Evolutionary conservation across 306 rosid species (phyloP), one percentile per base, ranked within the genome.

Genomic region (Prunus mume): DNA sequence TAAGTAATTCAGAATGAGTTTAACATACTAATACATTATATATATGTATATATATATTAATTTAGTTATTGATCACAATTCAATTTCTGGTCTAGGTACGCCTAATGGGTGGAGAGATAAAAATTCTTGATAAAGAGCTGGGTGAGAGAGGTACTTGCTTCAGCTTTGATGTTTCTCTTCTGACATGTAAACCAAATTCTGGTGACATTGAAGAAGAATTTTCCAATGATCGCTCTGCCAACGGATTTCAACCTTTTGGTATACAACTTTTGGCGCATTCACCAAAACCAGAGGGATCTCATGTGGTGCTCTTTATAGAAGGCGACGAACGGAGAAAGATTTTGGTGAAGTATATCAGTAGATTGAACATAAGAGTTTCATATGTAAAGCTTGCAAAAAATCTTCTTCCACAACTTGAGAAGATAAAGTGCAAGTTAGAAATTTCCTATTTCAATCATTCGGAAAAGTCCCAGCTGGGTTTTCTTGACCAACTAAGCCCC

Each of bases 31-130:
- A 13, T 38, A 15, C 17, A 27, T 69, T 13, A 8, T 18, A 0
- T 12, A 69, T 49, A 5, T 3, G 6, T 32, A 24, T 24, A 28
- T 28, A 28, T 28, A 28, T 30, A 30, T 30, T 49, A 38, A 38
- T 38, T 5, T 50, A 3, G 9, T 7, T 51, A 30, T 12, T 10
- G 7, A 41, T 66, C 11, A 20, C 28, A 34, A 6, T 20, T 38
- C 3, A 2, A 41, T 49, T 73, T 10, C 20, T 17, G 49, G 14
- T 54, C 13, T 62, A 93, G 98, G 98, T 91, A 49, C 90, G 91
- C 38, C 76, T 91, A 78, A 93, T 93, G 98, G 88, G 86, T 71
- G 98, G 97, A 41, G 96, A 91, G 24, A 88, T 91, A 73, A 73
- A 41, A 65, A 85, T 93, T 69, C 67, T 87, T 55, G 97, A 93